A percentile compares a stretch with the other conserved stretches of the same genome.
Evolutionary conservation across 225 moss, liverwort and hornwort genomes (phyloP).

Genomic region (Thuidium tamariscinum): DNA sequence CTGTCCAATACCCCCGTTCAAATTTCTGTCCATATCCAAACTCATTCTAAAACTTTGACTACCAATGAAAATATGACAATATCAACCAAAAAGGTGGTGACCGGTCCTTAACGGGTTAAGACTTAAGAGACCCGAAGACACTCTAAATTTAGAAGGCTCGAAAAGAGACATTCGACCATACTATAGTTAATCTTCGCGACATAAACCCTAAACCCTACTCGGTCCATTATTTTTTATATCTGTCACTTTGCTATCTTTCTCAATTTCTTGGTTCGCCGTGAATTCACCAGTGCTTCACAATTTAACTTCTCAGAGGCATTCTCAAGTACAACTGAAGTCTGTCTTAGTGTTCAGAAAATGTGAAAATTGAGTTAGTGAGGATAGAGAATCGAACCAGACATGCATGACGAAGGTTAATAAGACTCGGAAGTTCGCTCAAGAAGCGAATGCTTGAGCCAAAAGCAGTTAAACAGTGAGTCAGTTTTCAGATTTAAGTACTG

Average conservation of each 20-base stretch:
- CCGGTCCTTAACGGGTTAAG: no score
- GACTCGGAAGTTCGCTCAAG: slow-evolving; percentile 62
- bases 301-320: neutral
- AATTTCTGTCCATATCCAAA: no score
- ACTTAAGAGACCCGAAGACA: no score
- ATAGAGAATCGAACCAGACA: neutral
- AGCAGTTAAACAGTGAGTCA: slow-evolving; percentile 24
- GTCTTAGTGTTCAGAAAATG: no score
- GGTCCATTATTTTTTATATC: neutral
- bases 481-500: neutral
- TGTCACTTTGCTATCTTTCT: neutral
- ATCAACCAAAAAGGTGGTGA: no score
- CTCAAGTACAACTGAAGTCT: neutral
- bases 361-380: neutral
- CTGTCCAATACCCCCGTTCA: no score
- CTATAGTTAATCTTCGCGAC: neutral
- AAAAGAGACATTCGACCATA: neutral
- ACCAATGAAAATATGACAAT: no score
- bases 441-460: neutral
- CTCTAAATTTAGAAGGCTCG: no score
- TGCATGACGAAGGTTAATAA: slow-evolving; percentile 66
- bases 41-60: no score
- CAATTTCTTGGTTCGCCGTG: neutral
- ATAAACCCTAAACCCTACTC: neutral
- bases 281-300: neutral